Evolutionary conservation across 495 filamentous ascomycete genomes (phyloP).

Genomic region (Rostrohypoxylon terebratum): DNA sequence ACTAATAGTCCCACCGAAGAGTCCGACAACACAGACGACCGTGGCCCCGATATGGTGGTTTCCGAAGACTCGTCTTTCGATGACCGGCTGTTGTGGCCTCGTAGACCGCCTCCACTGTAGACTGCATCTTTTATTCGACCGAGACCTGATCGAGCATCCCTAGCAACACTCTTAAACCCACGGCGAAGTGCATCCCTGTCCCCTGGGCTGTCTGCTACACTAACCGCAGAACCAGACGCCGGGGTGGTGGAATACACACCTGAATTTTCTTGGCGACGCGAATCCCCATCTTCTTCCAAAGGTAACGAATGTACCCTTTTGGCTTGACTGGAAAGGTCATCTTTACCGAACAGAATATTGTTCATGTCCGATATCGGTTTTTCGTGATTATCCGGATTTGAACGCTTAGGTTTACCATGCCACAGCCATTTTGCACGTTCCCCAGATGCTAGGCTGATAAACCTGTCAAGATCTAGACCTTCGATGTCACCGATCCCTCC

Average conservation of each 20-base stretch:
- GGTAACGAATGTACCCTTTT: slow-evolving; percentile 62
- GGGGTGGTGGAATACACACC: slow-evolving; percentile 52
- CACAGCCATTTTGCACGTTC: slow-evolving; percentile 92
- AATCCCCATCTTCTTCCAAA: slow-evolving; percentile 61
- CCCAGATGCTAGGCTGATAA: slow-evolving; percentile 79
- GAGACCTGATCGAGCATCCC: slow-evolving; percentile 85
- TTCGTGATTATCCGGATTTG: slow-evolving; percentile 63
- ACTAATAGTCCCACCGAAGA: slow-evolving; percentile 40
- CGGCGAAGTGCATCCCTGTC: slow-evolving; percentile 76
- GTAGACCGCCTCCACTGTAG: slow-evolving; percentile 60
- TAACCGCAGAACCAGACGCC: slow-evolving; percentile 54
- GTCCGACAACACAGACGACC: slow-evolving; percentile 54
- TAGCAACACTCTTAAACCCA: slow-evolving; percentile 81
- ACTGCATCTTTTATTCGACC: slow-evolving; percentile 88
- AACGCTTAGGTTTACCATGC: slow-evolving; percentile 81
- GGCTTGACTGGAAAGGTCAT: slow-evolving; percentile 61
- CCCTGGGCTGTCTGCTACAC: slow-evolving; percentile 58
- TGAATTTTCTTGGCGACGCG: slow-evolving; percentile 57
- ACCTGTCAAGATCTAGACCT: slow-evolving; percentile 86
- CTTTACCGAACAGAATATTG: slow-evolving; percentile 74
- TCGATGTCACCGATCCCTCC: slow-evolving; percentile 92
- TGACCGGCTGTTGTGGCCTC: slow-evolving; percentile 61
- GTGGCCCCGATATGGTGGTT: slow-evolving; percentile 50
- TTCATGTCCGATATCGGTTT: slow-evolving; percentile 64
- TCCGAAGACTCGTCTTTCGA: slow-evolving; percentile 60